A percentile compares a stretch with the other conserved stretches of the same genome.
Conservation (phyloP, 768 basidiomycete genomes). For the Xerocomus spinulosus region DNA sequence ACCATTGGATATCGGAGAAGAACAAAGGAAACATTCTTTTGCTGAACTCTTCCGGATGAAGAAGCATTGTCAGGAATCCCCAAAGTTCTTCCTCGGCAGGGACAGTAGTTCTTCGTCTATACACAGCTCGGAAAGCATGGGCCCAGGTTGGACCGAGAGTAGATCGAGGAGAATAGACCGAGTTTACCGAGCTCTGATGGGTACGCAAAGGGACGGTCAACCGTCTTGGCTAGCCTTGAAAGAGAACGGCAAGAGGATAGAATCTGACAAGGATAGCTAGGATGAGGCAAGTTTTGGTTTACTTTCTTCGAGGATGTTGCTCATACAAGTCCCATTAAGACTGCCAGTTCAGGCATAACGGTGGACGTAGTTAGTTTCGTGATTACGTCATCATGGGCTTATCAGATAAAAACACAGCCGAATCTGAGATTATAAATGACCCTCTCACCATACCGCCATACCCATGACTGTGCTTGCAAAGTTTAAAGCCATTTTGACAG, state of each 20-base stretch:
- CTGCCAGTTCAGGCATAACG: too few relatives aligned
- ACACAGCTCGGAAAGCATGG: constrained; percentile 21
- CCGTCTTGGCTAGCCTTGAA: constrained; percentile 32
- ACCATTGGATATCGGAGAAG: constrained; percentile 14
- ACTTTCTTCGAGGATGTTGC: not conserved
- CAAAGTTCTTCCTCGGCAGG: constrained; percentile 29
- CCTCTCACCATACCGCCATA: not conserved
- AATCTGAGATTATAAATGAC: too few relatives aligned
- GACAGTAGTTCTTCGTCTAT: constrained; percentile 8
- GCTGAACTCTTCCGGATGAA: constrained; percentile 18
- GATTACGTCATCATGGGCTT: constrained; percentile 1
- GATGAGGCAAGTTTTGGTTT: constrained; percentile 8
- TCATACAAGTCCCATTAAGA: constrained; percentile 2
- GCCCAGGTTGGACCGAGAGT: constrained; percentile 29
- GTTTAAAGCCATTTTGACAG: constrained; percentile 19
- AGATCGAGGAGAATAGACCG: constrained; percentile 23
- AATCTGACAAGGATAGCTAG: constrained; percentile 9
- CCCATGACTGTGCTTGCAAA: constrained; percentile 25
- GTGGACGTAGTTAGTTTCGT: too few relatives aligned
- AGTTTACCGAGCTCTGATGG: constrained; percentile 26
- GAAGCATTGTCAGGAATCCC: constrained; percentile 2
- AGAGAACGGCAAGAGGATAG: constrained; percentile 23
- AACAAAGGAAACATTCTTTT: constrained; percentile 12
- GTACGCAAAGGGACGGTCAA: constrained; percentile 26
- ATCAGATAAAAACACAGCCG: constrained; percentile 1